Base-by-base conservation (phyloP, 495 filamentous ascomycete species). In the Zalerion maritima region DNA sequence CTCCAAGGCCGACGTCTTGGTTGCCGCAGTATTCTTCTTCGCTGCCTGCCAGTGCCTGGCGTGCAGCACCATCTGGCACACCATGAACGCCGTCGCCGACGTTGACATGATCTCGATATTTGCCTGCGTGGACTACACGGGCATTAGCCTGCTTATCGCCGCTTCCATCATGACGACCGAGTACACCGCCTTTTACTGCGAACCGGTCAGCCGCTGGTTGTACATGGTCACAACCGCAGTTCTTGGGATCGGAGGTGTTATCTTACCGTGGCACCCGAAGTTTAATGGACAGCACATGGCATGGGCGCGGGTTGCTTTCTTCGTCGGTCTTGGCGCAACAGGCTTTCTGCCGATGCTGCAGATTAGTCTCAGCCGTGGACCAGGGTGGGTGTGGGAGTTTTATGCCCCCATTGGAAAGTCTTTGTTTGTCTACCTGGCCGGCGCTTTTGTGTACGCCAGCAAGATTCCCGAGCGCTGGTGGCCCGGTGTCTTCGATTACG, bases 181-280 rank as follows among this genome's bases (percentile, higher is more conserved):
- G 50, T 96, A 94, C 55, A 94, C 91, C 3, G 89, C 87, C 20
- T 96, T 99, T 55, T 96, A 99, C 52, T 92, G 87, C 54, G 91
- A 99, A 38, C 87, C 89, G 5, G 47, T 77, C 19, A 82, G 77
- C 34, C 81, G 84, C 18, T 91, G 78, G 70, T 60, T 73, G 16
- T 97, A 94, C 57, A 86, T 99, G 50, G 55, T 67, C 22, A 62
- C 77, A 12, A 96, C 89, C 5, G 74, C 81, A 40, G 50, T 73
- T 11, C 66, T 99, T 10, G 87, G 89, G 15, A 58, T 93, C 33
- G 81, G 73, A 29, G 89, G 89, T 16, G 80, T 86, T 37, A 84
- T 96, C 30, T 63, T 99, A 3, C 89, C 89, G 5, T 99, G 89
- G 89, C 81, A 94, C 50, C 91, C 89, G 1, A 78, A 69, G 8